Conservation (phyloP, 345 rosid genomes). For the Odontarrhena argentea region DNA sequence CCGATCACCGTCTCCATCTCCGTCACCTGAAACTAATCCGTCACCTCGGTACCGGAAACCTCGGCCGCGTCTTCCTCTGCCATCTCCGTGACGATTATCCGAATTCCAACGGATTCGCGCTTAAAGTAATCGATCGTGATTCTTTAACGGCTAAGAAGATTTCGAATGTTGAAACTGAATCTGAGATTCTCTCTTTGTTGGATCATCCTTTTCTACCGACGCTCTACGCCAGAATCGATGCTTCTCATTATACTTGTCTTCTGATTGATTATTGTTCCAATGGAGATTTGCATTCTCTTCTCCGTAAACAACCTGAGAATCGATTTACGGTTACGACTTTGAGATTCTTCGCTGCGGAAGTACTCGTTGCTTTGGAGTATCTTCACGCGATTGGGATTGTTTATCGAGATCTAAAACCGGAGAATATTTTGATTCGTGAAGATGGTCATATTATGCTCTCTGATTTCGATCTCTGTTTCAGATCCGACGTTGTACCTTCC, state of each 20-base stretch:
- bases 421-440: slow-evolving; percentile 75
- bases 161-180: slow-evolving; percentile 61
- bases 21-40: slow-evolving; percentile 69
- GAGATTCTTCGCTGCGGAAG: slow-evolving; percentile 77
- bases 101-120: slow-evolving; percentile 49
- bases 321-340: slow-evolving; percentile 60
- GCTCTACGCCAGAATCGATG: slow-evolving; percentile 73
- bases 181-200: slow-evolving; percentile 65
- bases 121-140: slow-evolving; percentile 69
- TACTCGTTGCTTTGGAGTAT: slow-evolving; percentile 73
- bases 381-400: slow-evolving; percentile 84
- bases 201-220: slow-evolving; percentile 87
- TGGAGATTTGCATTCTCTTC: slow-evolving; percentile 84
- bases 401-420: slow-evolving; percentile 89
- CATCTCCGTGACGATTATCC: slow-evolving; percentile 61
- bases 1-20: slow-evolving; percentile 59
- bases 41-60: slow-evolving; percentile 68
- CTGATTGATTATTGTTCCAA: slow-evolving; percentile 86
- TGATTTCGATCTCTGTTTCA: slow-evolving; percentile 77
- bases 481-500: slow-evolving; percentile 59
- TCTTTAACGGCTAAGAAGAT: slow-evolving; percentile 55
- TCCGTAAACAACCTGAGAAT: slow-evolving; percentile 63
- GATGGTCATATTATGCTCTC: slow-evolving; percentile 89
- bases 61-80: slow-evolving; percentile 77
- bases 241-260: slow-evolving; percentile 78